Base-by-base conservation (phyloP, 495 filamentous ascomycete species). In the Neurospora tetraspora region DNA sequence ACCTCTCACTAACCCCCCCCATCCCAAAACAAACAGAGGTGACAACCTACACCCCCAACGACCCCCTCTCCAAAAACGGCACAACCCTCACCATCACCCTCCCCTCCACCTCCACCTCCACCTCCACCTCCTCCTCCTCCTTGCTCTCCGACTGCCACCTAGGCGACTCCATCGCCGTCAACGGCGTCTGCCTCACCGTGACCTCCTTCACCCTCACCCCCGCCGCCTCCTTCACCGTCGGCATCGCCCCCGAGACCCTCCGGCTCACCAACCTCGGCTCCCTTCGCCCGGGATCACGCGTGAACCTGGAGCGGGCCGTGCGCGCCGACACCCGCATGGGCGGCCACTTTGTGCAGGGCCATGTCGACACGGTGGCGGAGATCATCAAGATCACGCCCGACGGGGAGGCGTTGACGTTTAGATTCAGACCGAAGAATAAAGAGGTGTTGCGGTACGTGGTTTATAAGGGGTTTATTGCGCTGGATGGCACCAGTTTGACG, bases 401-500 rank as follows among this genome's bases (percentile, higher is more conserved):
- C 82, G 93, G 93, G 59, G 96, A 98, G 81, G 91, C 94, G 2
- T 76, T 97, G 42, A 94, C 92, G 3, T 89, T 98, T 75, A 86
- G 95, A n/a, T 88, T 99, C 74, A 81, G 86, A 79, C 94, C 95
- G 9, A 84, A 86, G 36, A 89, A 92, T 42, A 83, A 74, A 39
- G 84, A 81, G 1, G 88, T 96, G 45, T 77, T 98, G 81, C 83
- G 88, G 68, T 98, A 97, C 78, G 86, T 99, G 27, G 94, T 99
- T 3, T 92, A 96, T 85, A 99, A 99, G 87, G 96, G 96, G 23
- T 99, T 94, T 81, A 89, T 99, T 39, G 93, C 93, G 53, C 86
- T 99, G 61, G 96, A 99, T 81, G 96, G 96, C n/a, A 94, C 96
- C 39, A 97, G 94, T 78, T 82, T 99, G 85, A 99, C 96, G 0